Base-by-base conservation (phyloP, 768 basidiomycete genomes). In the Krasilnikovozyma curviuscula region DNA sequence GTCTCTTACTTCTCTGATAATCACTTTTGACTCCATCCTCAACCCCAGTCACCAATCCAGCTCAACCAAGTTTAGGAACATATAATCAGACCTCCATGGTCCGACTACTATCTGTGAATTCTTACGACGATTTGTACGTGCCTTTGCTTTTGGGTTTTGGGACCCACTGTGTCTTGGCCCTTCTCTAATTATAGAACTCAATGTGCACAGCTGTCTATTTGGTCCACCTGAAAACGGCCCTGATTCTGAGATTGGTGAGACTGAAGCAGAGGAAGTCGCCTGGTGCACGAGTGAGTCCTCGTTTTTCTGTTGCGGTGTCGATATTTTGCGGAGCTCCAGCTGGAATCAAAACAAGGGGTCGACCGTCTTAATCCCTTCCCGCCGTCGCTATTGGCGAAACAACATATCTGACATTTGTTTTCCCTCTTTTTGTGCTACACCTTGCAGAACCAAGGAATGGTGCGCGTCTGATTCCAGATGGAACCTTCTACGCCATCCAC, bases 161-260 rank as follows among this genome's bases (percentile, higher is more conserved):
- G n/a, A n/a, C n/a, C n/a, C n/a, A n/a, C n/a, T n/a, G n/a, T n/a
- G n/a, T 38, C 16, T 3, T 18, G 5, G 7, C 9, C 25, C 18
- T 35, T 14, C 16, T 45, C 23, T 37, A 16, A 14, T 32, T 21
- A 16, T 21, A 13, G n/a, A 43, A 16, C 35, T 2, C 21, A 18
- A 9, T 19, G 30, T 5, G 9, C 13, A 1, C 21, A 46, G 45
- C 45, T 52, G 50, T 28, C 46, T 53, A 44, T 53, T 53, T 18
- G 54, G 47, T 40, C 53, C 55, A 23, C 46, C 50, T 19, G 70
- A 71, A 30, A 0, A 25, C 28, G 55, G 58, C 40, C 73, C 71
- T 5, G 63, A 73, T 1, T 72, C 73, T 31, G 67, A 65, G 39
- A 75, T 79, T 53, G 76, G 73, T 14, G 68, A 77, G 56, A 74